A percentile compares a stretch with the other conserved stretches of the same genome.
Evolutionary conservation across 768 basidiomycete genomes (phyloP).

Genomic region (Rubroboletus satanas): DNA sequence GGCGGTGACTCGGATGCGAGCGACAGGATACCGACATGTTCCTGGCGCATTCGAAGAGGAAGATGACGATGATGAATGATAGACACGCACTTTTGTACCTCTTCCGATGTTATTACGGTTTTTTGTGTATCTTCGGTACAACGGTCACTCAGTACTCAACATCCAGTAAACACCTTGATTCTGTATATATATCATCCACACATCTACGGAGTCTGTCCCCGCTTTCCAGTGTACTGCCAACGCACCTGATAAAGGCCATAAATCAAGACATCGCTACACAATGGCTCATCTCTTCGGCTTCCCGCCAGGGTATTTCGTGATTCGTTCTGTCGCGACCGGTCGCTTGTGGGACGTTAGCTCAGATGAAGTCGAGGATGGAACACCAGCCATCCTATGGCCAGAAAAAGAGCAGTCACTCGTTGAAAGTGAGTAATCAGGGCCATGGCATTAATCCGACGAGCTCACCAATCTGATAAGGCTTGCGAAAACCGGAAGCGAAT

Average conservation of each 20-base stretch:
- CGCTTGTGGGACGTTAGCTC: conserved; percentile 35
- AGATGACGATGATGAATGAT: conserved; percentile 14
- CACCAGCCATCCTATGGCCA: conserved; percentile 58
- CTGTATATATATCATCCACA: not conserved
- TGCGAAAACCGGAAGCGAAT: conserved; percentile 63
- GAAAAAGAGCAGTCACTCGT: conserved; percentile 75
- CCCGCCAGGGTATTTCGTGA: conserved; percentile 39
- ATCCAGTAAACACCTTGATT: not conserved
- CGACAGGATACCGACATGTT: conserved; percentile 12
- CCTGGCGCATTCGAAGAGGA: conserved; percentile 30
- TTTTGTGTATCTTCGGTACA: not conserved
- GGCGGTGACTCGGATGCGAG: conserved; percentile 5
- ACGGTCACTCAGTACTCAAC: not conserved
- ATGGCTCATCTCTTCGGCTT: conserved; percentile 32
- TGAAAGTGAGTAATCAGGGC: conserved; percentile 50
- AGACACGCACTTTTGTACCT: not conserved
- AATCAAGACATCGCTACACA: not conserved
- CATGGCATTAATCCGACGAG: not conserved
- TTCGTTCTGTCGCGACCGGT: conserved; percentile 34
- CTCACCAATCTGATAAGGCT: conserved; percentile 39
- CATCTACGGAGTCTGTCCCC: not conserved
- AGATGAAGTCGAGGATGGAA: conserved; percentile 36
- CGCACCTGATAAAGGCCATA: not conserved
- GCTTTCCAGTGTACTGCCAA: not conserved
- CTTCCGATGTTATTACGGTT: not conserved